Conservation (phyloP, 768 basidiomycete genomes). For the Psilocybe subaeruginosa region DNA sequence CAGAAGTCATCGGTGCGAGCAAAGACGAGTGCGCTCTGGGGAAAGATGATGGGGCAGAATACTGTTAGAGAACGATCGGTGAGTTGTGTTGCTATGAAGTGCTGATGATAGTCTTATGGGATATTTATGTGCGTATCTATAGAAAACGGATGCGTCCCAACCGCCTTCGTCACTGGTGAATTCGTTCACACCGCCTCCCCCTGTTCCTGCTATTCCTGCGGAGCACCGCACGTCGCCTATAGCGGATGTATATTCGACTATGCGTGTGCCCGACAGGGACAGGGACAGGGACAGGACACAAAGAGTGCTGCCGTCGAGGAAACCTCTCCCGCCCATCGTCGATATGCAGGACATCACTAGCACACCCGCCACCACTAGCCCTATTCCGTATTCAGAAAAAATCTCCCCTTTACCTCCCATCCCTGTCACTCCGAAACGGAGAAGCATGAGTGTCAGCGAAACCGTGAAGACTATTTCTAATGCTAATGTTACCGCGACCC, state of each 20-base stretch:
- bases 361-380: constrained; percentile 39
- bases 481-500: constrained; percentile 16
- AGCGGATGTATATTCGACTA: constrained; percentile 49
- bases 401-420: constrained; percentile 38
- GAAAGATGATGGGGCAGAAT: constrained; percentile 75
- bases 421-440: constrained; percentile 47
- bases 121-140: constrained; percentile 7
- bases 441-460: constrained; percentile 78
- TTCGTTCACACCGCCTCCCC: constrained; percentile 53
- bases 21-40: constrained; percentile 81
- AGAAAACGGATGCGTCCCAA: constrained; percentile 59
- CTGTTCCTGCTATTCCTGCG: constrained; percentile 55
- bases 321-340: constrained; percentile 68
- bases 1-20: constrained; percentile 69
- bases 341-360: constrained; percentile 42
- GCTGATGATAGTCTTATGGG: too few species aligned
- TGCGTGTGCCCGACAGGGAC: constrained; percentile 13
- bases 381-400: constrained; percentile 55
- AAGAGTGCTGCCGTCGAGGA: constrained; percentile 33
- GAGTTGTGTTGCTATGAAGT: constrained; percentile 20
- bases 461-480: constrained; percentile 35
- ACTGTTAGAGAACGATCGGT: constrained; percentile 73
- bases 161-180: constrained; percentile 38
- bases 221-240: constrained; percentile 36
- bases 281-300: constrained; percentile 29